phyloP scores from a whole-genome alignment of 495 filamentous ascomycete genomes.

The Oidiodendron maius region DNA sequence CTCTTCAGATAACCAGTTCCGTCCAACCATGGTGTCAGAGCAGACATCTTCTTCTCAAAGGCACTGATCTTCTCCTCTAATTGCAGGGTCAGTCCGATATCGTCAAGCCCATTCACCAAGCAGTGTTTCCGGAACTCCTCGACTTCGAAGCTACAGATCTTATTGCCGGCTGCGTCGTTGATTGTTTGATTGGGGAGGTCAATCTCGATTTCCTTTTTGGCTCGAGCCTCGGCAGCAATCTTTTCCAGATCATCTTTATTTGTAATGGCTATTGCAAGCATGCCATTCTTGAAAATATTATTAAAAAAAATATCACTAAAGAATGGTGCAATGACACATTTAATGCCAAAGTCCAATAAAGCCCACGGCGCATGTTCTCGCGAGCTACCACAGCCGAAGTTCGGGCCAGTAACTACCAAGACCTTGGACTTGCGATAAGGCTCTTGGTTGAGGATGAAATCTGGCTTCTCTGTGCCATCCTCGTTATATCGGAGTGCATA shows the following conservation, averaged over 20 bases:
- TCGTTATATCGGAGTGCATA: constrained; percentile 69
- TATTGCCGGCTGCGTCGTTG: constrained; percentile 65
- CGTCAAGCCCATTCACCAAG: constrained; percentile 89
- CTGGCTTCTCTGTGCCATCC: constrained; percentile 65
- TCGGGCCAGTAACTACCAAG: constrained; percentile 85
- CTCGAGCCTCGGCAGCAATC: constrained; percentile 74
- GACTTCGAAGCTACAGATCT: constrained; percentile 74
- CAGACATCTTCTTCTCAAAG: constrained; percentile 73
- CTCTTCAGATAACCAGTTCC: constrained; percentile 78
- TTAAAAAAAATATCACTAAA: constrained; percentile 99
- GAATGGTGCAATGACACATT: constrained; percentile 83
- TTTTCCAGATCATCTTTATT: constrained; percentile 58
- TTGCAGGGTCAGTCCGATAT: constrained; percentile 92
- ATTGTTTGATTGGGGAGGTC: constrained; percentile 84
- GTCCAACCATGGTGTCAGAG: constrained; percentile 88
- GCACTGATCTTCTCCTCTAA: constrained; percentile 79
- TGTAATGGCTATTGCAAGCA: constrained; percentile 80
- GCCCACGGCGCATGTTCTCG: constrained; percentile 98
- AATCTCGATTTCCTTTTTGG: constrained; percentile 83
- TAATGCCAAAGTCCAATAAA: constrained; percentile 92
- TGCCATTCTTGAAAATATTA: constrained; percentile 99
- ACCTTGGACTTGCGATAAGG: constrained; percentile 84
- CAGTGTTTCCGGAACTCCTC: constrained; percentile 93
- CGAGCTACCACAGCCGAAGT: constrained; percentile 93
- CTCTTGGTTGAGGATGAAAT: constrained; percentile 88